A percentile compares a stretch with the other conserved stretches of the same genome.
phyloP scores from a whole-genome alignment of 2,329 filamentous ascomycete genomes.

The Amauroascus verrucosus region DNA sequence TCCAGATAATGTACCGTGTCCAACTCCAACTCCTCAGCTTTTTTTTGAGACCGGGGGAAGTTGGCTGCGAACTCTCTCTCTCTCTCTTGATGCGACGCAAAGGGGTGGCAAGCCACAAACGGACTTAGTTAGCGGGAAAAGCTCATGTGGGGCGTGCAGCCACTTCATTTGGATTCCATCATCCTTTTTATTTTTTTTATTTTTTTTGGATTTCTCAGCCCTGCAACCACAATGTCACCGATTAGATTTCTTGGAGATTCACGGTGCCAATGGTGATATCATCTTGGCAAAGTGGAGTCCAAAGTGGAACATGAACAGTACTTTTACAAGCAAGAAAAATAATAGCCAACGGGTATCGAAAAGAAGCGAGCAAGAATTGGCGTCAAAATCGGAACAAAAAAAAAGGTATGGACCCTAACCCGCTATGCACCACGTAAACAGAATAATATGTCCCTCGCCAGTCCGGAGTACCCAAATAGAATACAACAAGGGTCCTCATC shows the following conservation, averaged over 20 bases:
- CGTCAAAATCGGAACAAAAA: neutral
- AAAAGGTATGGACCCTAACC: neutral
- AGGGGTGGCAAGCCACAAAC: neutral
- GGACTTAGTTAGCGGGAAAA: neutral
- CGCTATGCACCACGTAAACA: constrained; percentile 2
- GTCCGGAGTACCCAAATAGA: neutral
- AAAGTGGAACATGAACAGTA: neutral
- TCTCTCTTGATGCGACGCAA: too few species aligned
- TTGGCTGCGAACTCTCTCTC: too few species aligned
- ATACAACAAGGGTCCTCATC: neutral
- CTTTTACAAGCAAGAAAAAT: neutral
- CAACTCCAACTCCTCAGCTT: too few species aligned
- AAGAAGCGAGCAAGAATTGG: neutral
- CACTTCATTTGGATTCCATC: neutral
- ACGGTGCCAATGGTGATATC: neutral
- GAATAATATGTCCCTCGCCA: neutral
- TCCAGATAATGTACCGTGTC: neutral
- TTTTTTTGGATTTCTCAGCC: neutral
- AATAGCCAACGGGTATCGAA: neutral
- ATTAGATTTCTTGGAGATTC: neutral
- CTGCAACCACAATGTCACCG: neutral
- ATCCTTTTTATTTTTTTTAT: neutral
- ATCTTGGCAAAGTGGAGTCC: neutral
- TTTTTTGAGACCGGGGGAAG: too few species aligned
- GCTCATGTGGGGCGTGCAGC: neutral